Evolutionary conservation across 106 monocot genomes (phyloP), one percentile per base, ranked within the genome.

Genomic region (Alisma plantagoaquatica): DNA sequence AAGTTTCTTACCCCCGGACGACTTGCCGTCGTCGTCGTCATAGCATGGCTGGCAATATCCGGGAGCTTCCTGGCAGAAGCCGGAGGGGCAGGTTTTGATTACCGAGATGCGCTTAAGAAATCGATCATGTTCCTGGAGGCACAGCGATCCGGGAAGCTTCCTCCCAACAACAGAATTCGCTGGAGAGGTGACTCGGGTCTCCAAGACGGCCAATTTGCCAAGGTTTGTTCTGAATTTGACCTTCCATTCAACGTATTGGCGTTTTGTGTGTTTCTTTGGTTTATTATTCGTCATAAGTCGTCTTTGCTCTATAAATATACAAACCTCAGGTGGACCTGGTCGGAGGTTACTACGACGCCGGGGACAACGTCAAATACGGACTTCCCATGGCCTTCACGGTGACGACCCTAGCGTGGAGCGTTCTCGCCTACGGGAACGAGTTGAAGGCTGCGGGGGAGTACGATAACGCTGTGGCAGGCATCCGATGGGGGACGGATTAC

Each of bases 341-440:
- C 0, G 87, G 75, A 41, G 76, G 87, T 2, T 82, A 87, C 48
- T 80, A 83, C 26, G 82, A 83, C 47, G 94, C 88, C n/a, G 94
- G 94, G 29, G 94, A 96, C 75, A 96, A 96, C 41, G 96, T 85
- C 2, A 98, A 98, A 56, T 98, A 78, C 44, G 96, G 84, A 4
- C 49, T 98, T 29, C 89, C 96, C 0, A 89, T 98, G 96, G 96
- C 89, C 17, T 98, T 98, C 69, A 98, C 96, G 2, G 43, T 98
- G 10, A 98, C 96, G 0, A 89, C 71, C 3, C 78, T 98, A 0
- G 84, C 96, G 4, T 98, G 96, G 96, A 52, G 63, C 0, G 81
- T 84, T 3, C 31, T 89, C 17, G 47, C 59, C 52, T 85, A 78
- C 63, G 2, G 56, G 19, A 11, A 43, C 3, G 81, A 98, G 81